Base-by-base conservation (phyloP, 208 protist species). In the Wallacemonas sp. region DNA sequence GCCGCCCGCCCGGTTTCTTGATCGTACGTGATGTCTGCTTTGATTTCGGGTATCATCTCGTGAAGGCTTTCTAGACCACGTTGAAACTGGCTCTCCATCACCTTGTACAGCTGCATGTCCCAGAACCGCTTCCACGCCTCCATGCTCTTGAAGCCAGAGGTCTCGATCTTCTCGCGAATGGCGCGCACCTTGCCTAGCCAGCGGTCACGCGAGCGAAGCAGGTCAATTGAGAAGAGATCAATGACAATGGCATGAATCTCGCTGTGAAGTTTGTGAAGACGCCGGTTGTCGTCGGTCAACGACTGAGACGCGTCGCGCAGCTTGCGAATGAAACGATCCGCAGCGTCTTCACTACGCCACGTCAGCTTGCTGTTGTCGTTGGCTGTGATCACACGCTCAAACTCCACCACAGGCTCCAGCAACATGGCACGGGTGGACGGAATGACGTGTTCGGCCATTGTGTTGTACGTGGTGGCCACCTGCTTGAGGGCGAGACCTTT, bases 91-190 rank as follows among this genome's bases (percentile, higher is more conserved):
- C 86, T 67, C 69, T 98, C 96, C 70, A 99, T 86, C 21, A 90
- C 97, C 75, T 99, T 99, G 92, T 98, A 99, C 0, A 99, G 59
- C 73, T 99, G 97, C 84, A 97, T 87, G 78, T 99, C 97, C 97
- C 97, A 99, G 80, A 98, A 98, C 24, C 79, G 59, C 60, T 88
- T 92, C 98, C 98, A 99, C 68, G 80, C 51, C 11, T 90, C 80
- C 74, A 97, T 98, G 72, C 94, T 91, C 26, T 86, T 71, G 68
- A 97, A 98, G 31, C 89, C 90, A 33, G 81, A 79, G 15, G 62
- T 67, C 56, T 91, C 88, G 30, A 98, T 96, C 62, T 95, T 94
- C 39, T 91, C 82, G 21, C 91, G 80, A 27, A 98, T 94, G 27
- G 77, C 41, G 12, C 80, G 81, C 38, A 98, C 79, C 58, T 89